Evolutionary conservation across 2,329 filamentous ascomycete species (phyloP), one percentile per base, ranked within the genome.

Genomic region (Leptographium galeiforme): DNA sequence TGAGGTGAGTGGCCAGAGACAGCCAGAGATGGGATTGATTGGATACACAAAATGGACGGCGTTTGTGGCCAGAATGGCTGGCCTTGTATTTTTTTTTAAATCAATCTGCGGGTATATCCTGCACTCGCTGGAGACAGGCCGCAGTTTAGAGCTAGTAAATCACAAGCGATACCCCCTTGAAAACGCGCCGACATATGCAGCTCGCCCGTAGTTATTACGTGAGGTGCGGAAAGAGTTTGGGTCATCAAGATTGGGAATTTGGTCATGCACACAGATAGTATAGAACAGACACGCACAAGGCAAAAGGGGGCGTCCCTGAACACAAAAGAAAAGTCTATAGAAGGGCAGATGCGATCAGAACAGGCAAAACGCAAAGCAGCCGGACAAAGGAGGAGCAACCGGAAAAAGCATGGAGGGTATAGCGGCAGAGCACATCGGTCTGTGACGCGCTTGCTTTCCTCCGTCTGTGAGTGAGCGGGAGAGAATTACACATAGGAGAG

Each of bases 1-100:
- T 74, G 61, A 67, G 19, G 19, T 6, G 11, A 13, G 33, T 5
- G 41, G 11, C 10, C 16, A 14, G n/a, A 25, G 13, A 34, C 8
- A 1, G n/a, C 8, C 7, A 18, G 33, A 34, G 11, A 36, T 8
- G n/a, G 18, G 40, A n/a, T 8, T 2, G 6, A 12, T 8, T 19
- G 19, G 41, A 11, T 33, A 40, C n/a, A 50, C 18, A 33, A 13
- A 19, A 25, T 13, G 41, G 41, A 19, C 13, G 41, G 41, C 41
- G 41, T 44, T 44, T 19, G 34, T 36, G 12, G 6, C 1, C 8
- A 4, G 40, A 41, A 41, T 10, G n/a, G 40, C n/a, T 16, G n/a
- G n/a, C 11, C n/a, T 16, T 18, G 16, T n/a, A 19, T n/a, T 19
- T 4, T 41, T 19, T 3, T 41, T 41, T 19, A 1, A 1, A 40